Evolutionary conservation across 2,329 filamentous ascomycete species (phyloP), one percentile per base, ranked within the genome.

Genomic region (Passalora sequoiae): DNA sequence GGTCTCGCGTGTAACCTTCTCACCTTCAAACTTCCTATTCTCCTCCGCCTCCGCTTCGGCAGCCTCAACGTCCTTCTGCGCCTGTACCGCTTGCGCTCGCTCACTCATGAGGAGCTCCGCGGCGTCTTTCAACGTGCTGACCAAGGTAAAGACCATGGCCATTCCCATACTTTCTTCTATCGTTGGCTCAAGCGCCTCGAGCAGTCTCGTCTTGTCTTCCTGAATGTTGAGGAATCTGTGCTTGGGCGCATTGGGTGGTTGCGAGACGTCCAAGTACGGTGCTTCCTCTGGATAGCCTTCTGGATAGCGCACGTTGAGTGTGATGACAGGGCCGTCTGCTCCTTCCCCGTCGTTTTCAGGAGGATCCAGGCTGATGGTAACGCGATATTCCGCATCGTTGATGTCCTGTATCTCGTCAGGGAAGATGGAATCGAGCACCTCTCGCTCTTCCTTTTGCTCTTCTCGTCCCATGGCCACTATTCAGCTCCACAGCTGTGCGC

Each of bases 371-470:
- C 77, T 73, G 62, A 97, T 83, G 40, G 81, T 80, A 72, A 98
- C 83, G 62, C 86, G 84, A 71, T 86, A 97, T 65, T 94, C 85
- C 44, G 80, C 86, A 42, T 95, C 88, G 57, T 87, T 92, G 60
- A 96, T 81, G 65, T 96, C 92, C 92, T 64, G 91, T 57, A 98
- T 95, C 71, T 98, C 92, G 48, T 98, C 91, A 1, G 92, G 89
- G 58, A 97, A 98, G 62, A 98, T 98, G 49, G 91, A 96, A 63
- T 94, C 88, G 64, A 98, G 87, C 58, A 98, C 91, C 68, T 98
- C 92, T 50, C 89, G 83, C 76, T 98, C 92, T 71, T 98, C 92
- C 54, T 83, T 71, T 67, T 98, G 92, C 49, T 98, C 92, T 74
- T 97, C 91, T 46, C 65, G 56, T 19, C 72, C 72, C 72, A 75